Conservation (phyloP, 2,329 filamentous ascomycete species). For the Penicillium sp. region DNA sequence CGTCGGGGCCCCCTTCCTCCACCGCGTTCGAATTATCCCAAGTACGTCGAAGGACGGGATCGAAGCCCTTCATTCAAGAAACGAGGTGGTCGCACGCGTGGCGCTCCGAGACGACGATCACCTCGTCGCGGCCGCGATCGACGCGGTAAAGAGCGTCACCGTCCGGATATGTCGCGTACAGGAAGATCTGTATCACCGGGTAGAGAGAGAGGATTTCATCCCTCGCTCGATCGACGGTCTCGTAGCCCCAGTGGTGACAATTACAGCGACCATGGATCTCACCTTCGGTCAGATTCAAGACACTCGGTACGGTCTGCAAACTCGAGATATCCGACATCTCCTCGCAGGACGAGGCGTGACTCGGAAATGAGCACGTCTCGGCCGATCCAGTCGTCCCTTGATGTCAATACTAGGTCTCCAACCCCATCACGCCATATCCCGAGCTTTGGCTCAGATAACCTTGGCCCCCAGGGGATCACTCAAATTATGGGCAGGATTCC, state of each 20-base stretch:
- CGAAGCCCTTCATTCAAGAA: slow-evolving; percentile 37
- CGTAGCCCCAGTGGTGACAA: slow-evolving; percentile 28
- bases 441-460: slow-evolving; percentile 33
- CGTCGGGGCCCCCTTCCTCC: slow-evolving; percentile 18
- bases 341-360: slow-evolving; percentile 23
- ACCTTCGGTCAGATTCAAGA: slow-evolving; percentile 35
- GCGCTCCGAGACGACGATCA: slow-evolving; percentile 33
- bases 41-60: slow-evolving; percentile 37
- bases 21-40: slow-evolving; percentile 29
- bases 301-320: slow-evolving; percentile 31
- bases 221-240: slow-evolving; percentile 30
- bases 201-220: slow-evolving; percentile 25
- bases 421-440: slow-evolving; percentile 36
- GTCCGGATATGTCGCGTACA: slow-evolving; percentile 25
- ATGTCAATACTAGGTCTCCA: slow-evolving; percentile 29
- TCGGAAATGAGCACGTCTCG: slow-evolving; percentile 28
- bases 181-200: slow-evolving; percentile 35
- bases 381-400: slow-evolving; percentile 29
- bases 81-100: slow-evolving; percentile 35
- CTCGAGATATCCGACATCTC: slow-evolving; percentile 32
- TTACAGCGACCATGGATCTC: slow-evolving; percentile 26
- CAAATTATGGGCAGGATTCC: slow-evolving; percentile 32
- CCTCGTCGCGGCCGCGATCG: slow-evolving; percentile 36
- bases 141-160: slow-evolving; percentile 31
- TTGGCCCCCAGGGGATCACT: slow-evolving; percentile 31